Evolutionary conservation across 106 monocot genomes (phyloP), one percentile per base, ranked within the genome.

Genomic region (Dendrobium huoshanense): DNA sequence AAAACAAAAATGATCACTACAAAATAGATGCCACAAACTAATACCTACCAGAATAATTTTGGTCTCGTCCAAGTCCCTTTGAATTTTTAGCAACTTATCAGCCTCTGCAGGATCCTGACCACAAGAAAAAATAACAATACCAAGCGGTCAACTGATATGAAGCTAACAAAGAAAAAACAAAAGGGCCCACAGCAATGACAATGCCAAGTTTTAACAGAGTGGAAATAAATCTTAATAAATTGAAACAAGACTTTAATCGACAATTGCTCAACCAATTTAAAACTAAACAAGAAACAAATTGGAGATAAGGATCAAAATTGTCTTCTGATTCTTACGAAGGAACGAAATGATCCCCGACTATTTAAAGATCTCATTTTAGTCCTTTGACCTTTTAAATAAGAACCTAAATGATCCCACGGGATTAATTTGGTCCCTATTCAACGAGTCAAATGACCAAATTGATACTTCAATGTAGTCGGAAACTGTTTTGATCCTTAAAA

Each of bases 11-110:
- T 56, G 19, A 56, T 17, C 13, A 19, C 4, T 56, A 11, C 18
- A 56, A 19, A 4, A 56, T 17, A 19, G 56, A 56, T 16, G 19
- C 56, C 0, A 67, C 7, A 67, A 67, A 9, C 25, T 41, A 27
- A 72, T 25, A 43, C 89, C 87, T 89, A 94, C 96, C 11, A 94
- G 90, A 37, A 94, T 94, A 85, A 97, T 94, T 88, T 94, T 97
- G 20, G 96, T 97, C 84, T 97, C 92, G 85, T 97, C 94, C 82
- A 97, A 85, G 77, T 97, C 89, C 92, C 86, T 82, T 33, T 96
- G 96, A 67, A 96, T 96, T 88, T 91, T 96, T 82, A 91, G 55
- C 81, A 96, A 80, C 76, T 94, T 97, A 85, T 97, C 96, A 81
- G 96, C 94, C 81, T 97, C 96, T 24, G 94, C 87, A 81, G 96